Percentiles rank a stretch among this genome's conserved stretches.
Evolutionary conservation across 305 asterid genomes (phyloP).

Genomic region (Fraxinus sp.): DNA sequence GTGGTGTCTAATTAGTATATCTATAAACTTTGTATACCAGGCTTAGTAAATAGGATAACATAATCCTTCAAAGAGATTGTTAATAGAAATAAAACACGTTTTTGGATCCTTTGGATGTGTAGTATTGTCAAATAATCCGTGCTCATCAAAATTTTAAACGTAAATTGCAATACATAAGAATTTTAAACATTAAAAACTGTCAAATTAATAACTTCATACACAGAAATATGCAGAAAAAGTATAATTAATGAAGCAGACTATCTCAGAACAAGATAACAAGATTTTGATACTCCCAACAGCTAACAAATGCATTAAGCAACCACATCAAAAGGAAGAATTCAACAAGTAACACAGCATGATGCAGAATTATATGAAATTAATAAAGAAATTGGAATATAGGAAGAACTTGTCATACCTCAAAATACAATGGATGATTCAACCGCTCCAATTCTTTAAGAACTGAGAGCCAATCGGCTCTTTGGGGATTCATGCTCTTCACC

Average conservation of each 20-base stretch:
- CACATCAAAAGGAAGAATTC: background rate
- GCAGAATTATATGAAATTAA: background rate
- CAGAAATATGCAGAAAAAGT: background rate
- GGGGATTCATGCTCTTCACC: constrained; percentile 80
- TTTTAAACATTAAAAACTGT: background rate
- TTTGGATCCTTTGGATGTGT: background rate
- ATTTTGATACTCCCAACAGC: background rate
- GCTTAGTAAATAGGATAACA: background rate
- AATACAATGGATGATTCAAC: constrained; percentile 56
- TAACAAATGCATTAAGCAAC: background rate
- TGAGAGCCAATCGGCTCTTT: constrained; percentile 81
- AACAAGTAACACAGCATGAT: background rate
- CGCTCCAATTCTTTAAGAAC: constrained; percentile 72
- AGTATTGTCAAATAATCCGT: background rate
- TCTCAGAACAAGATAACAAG: background rate
- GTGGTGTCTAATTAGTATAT: background rate
- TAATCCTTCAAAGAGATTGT: constrained; percentile 2
- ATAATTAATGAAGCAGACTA: constrained; percentile 3
- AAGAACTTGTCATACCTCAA: constrained; percentile 48
- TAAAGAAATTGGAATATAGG: background rate
- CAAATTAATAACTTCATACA: background rate
- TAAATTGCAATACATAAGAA: background rate
- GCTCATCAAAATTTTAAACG: constrained; percentile 13
- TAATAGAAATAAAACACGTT: background rate
- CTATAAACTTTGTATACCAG: background rate